Evolutionary conservation across 352 stramenopile species (phyloP), one percentile per base, ranked within the genome.

Genomic region (Pythium folliculosum): DNA sequence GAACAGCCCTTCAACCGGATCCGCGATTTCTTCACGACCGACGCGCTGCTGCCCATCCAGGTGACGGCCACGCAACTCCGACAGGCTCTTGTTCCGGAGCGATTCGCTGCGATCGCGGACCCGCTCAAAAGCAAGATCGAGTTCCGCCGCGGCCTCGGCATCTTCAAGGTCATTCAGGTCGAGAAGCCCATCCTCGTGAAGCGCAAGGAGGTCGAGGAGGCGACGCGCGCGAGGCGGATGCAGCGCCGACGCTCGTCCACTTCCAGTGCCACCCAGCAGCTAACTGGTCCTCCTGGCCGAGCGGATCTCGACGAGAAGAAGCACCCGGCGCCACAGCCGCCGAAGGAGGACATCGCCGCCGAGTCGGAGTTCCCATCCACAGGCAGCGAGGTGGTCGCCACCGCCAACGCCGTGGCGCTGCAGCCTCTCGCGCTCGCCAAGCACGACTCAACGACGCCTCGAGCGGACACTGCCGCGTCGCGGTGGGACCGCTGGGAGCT

Each of bases 51-150:
- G 3, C 51, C 67, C 23, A 45, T 65, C 21, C 70, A 71, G 16
- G 12, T 70, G 8, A 78, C 60, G 7, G 60, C 72, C 47, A 57
- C 70, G 9, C 65, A 65, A 9, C 73, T 92, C 43, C 60, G 69
- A 25, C 63, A 63, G 44, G 49, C 67, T 27, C 61, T 91, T 14
- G 68, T 69, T 19, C 69, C 76, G 0, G 65, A 83, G 27, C 68
- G 77, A 14, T 93, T 93, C 50, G 86, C 80, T 9, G 66, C 82
- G 1, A 89, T 93, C 37, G 64, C 73, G 2, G 85, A 92, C 52
- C 81, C 83, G 47, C 83, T 65, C 49, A 91, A 91, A 68, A 91
- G 83, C 77, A 90, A 91, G 63, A 86, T 93, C 60, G 81, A 92
- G 60, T 93, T 89, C 52, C 81, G 82, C 17, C 82, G 83, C 21